phyloP scores from a whole-genome alignment of 306 rosid genomes.

The Vigna hirtella region DNA sequence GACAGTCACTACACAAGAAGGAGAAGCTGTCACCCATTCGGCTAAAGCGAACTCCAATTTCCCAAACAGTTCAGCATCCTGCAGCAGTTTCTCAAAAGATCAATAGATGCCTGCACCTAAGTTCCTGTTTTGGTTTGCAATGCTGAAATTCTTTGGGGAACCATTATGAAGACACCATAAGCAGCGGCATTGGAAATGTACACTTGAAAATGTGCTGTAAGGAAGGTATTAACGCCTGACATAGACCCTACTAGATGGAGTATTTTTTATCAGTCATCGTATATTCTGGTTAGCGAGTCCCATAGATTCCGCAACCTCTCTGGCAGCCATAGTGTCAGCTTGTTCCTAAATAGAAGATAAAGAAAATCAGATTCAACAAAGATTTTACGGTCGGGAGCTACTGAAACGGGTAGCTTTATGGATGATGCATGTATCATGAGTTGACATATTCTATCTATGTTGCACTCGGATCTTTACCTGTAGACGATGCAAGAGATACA shows the following conservation, averaged over 20 bases:
- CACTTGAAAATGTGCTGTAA: conserved; percentile 41
- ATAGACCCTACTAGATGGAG: conserved; percentile 24
- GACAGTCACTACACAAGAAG: conserved; percentile 30
- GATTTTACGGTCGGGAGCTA: background rate
- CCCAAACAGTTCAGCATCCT: conserved; percentile 24
- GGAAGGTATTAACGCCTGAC: conserved; percentile 35
- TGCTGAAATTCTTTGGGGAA: conserved; percentile 34
- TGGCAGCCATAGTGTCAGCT: conserved; percentile 71
- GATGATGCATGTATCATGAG: conserved; percentile 20
- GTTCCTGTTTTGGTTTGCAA: conserved; percentile 35
- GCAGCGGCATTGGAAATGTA: conserved; percentile 41
- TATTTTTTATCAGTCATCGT: conserved; percentile 57
- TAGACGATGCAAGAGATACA: conserved; percentile 93
- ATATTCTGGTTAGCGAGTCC: conserved; percentile 73
- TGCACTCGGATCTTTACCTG: conserved; percentile 65
- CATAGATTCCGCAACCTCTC: conserved; percentile 92
- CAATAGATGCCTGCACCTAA: conserved; percentile 12
- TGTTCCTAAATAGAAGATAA: conserved; percentile 65
- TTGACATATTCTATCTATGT: background rate
- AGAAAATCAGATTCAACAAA: conserved; percentile 21
- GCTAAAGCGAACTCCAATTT: conserved; percentile 30
- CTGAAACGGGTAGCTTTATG: conserved; percentile 5
- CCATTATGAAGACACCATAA: conserved; percentile 40
- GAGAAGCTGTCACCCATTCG: conserved; percentile 35
- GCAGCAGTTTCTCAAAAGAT: conserved; percentile 43